Evolutionary conservation across 768 basidiomycete species (phyloP).

Genomic region (Termitomyces sp.): DNA sequence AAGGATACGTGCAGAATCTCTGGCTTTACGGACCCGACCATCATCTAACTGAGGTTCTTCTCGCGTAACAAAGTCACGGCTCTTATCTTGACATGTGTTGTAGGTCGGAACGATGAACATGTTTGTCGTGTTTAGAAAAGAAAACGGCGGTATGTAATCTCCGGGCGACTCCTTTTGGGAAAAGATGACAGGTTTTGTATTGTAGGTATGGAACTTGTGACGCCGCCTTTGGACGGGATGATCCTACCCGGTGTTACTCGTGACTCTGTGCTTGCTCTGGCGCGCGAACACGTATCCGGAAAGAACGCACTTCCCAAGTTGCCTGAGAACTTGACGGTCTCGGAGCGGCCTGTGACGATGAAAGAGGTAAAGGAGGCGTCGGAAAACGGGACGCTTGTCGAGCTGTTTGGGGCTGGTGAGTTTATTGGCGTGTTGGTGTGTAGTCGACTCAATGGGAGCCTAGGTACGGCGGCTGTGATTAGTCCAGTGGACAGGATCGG

Average conservation of each 20-base stretch:
- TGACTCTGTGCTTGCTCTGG: constrained; percentile 73
- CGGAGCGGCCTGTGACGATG: constrained; percentile 74
- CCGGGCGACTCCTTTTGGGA: not conserved
- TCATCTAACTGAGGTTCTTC: constrained; percentile 42
- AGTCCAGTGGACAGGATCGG: constrained; percentile 70
- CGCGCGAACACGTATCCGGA: constrained; percentile 53
- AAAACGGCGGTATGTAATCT: constrained; percentile 50
- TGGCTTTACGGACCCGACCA: constrained; percentile 80
- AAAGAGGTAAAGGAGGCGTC: constrained; percentile 58
- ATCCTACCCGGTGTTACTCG: constrained; percentile 92
- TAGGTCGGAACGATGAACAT: constrained; percentile 91
- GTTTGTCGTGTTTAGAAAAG: constrained; percentile 72
- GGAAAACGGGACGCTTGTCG: constrained; percentile 60
- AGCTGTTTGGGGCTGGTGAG: constrained; percentile 76
- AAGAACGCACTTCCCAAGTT: constrained; percentile 41
- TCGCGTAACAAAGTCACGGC: not conserved
- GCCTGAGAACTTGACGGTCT: constrained; percentile 49
- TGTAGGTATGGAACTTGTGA: constrained; percentile 73
- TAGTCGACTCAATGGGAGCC: too few relatives aligned
- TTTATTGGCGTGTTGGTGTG: too few relatives aligned
- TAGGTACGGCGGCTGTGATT: constrained; percentile 75
- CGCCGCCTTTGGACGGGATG: constrained; percentile 86
- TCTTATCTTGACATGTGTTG: constrained; percentile 25
- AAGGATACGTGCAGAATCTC: constrained; percentile 84
- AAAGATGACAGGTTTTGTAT: constrained; percentile 18